A percentile compares a stretch with the other conserved stretches of the same genome.
Conservation (phyloP, 1,284 basidiomycete genomes). For the Puccinia triticina region DNA sequence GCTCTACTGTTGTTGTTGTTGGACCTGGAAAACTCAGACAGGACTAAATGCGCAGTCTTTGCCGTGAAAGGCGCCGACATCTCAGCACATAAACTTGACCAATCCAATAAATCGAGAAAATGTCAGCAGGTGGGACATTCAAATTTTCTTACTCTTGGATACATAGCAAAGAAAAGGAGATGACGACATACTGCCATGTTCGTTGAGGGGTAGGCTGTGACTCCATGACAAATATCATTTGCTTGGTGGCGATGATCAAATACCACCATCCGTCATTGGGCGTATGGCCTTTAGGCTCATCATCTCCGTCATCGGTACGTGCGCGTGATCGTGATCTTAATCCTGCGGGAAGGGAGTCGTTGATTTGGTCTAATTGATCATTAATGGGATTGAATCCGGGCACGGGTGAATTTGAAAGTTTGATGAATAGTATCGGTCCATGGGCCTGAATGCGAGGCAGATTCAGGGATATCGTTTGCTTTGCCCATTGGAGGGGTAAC, state of each 20-base stretch:
- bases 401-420: constrained; percentile 27
- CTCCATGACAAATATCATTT: constrained; percentile 43
- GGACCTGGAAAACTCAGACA: constrained; percentile 34
- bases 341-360: neutral
- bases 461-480: constrained; percentile 33
- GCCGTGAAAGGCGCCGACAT: constrained; percentile 44
- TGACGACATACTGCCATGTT: constrained; percentile 41
- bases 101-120: constrained; percentile 1
- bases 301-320: constrained; percentile 1
- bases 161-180: neutral
- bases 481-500: constrained; percentile 47
- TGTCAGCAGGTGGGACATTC: neutral
- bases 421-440: constrained; percentile 48
- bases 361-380: constrained; percentile 26
- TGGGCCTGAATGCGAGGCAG: constrained; percentile 41
- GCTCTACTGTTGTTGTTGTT: neutral
- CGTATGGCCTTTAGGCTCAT: neutral
- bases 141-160: neutral
- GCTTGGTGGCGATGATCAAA: constrained; percentile 41
- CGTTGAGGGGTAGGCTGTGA: constrained; percentile 35
- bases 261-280: constrained; percentile 18
- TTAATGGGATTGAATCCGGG: constrained; percentile 36
- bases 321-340: constrained; percentile 28
- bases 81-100: constrained; percentile 34
- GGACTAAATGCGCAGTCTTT: constrained; percentile 33